phyloP scores from a whole-genome alignment of 768 basidiomycete species.

The Leccinum rimulosum region DNA sequence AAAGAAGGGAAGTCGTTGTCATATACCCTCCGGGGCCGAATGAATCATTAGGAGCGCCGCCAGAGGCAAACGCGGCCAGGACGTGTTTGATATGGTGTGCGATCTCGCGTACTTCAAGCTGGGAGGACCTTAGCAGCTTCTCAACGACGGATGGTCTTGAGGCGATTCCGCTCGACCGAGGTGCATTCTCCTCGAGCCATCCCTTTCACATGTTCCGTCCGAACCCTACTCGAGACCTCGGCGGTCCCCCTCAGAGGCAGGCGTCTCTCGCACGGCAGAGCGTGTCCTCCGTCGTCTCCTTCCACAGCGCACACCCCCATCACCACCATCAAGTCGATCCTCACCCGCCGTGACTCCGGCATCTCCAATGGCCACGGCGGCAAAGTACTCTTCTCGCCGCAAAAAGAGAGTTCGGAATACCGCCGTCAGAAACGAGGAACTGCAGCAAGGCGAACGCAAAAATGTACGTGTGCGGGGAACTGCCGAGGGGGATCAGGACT shows the following conservation, averaged over 20 bases:
- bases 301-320: constrained; percentile 28
- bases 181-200: constrained; percentile 30
- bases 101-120: too few species aligned
- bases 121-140: too few species aligned
- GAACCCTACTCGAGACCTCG: constrained; percentile 21
- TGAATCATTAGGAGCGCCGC: too few species aligned
- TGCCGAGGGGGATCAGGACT: constrained; percentile 23
- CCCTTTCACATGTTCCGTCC: constrained; percentile 7
- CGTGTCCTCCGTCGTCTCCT: constrained; percentile 39
- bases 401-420: constrained; percentile 52
- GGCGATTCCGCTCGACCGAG: constrained; percentile 11
- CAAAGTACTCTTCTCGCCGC: constrained; percentile 21
- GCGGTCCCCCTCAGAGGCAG: constrained; percentile 20
- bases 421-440: constrained; percentile 75
- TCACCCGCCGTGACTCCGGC: constrained; percentile 50
- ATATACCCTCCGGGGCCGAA: too few species aligned
- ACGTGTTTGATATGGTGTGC: too few species aligned
- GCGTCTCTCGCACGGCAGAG: constrained; percentile 29
- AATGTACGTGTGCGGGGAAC: constrained; percentile 68
- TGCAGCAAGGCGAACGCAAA: constrained; percentile 65
- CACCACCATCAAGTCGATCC: constrained; percentile 50
- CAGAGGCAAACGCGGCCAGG: too few species aligned
- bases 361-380: constrained; percentile 39
- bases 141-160: too few species aligned
- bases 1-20: too few species aligned